Conservation (phyloP, 345 rosid genomes). For the Rhodamnia argentea region DNA sequence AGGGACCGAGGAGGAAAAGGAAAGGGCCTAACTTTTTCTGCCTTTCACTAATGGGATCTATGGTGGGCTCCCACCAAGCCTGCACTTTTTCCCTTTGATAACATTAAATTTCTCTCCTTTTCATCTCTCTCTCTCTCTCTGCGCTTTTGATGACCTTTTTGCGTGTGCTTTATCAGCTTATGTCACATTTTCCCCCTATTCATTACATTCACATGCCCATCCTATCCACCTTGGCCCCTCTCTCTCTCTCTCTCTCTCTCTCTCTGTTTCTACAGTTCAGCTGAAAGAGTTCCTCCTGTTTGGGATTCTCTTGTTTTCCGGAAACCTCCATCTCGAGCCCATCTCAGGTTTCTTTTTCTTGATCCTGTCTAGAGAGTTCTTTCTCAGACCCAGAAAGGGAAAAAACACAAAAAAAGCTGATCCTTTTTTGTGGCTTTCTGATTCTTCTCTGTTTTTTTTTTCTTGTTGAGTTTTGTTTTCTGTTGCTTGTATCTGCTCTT, state of each 20-base stretch:
- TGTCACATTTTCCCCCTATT: neutral
- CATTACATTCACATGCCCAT: neutral
- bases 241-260: neutral
- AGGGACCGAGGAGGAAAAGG: neutral
- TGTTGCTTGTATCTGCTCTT: neutral
- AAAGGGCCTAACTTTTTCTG: slow-evolving; percentile 9
- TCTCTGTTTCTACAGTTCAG: neutral
- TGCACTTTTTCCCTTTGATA: slow-evolving; percentile 1
- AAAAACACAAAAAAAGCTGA: neutral
- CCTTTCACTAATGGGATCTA: slow-evolving; percentile 29
- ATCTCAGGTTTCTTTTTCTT: neutral
- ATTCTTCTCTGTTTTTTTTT: neutral
- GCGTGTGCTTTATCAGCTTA: neutral
- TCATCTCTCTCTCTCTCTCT: neutral
- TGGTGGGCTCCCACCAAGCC: slow-evolving; percentile 30
- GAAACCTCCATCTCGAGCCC: neutral
- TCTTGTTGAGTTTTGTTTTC: neutral
- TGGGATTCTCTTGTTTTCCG: neutral
- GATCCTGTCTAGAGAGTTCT: neutral
- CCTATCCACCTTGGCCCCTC: neutral
- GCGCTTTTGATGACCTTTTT: neutral
- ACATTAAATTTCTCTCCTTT: neutral
- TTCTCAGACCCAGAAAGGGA: neutral
- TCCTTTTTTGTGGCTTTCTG: neutral
- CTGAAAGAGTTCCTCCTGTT: neutral